phyloP scores from a whole-genome alignment of 495 filamentous ascomycete genomes.

The Oidiodendron maius region DNA sequence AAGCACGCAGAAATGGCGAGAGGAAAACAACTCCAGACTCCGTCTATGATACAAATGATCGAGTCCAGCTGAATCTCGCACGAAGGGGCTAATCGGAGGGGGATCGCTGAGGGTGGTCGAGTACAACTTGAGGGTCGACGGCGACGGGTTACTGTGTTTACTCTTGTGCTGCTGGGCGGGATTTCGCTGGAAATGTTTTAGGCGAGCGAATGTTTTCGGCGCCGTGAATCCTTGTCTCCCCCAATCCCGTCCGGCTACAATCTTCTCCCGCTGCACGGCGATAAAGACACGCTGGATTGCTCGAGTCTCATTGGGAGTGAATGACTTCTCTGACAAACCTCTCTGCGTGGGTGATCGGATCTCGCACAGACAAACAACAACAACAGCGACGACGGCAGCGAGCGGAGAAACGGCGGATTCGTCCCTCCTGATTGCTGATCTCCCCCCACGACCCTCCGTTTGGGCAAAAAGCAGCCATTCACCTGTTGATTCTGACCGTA shows the following conservation, averaged over 20 bases:
- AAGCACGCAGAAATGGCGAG: constrained; percentile 2
- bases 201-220: too few species aligned
- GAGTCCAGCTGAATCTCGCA: neutral
- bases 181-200: too few species aligned
- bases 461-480: neutral
- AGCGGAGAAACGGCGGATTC: neutral
- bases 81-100: neutral
- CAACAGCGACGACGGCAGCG: neutral
- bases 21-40: constrained; percentile 13
- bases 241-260: too few species aligned
- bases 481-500: constrained; percentile 10
- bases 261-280: constrained; percentile 9
- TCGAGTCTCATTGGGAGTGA: too few species aligned
- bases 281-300: too few species aligned
- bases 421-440: neutral
- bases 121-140: neutral
- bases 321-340: too few species aligned
- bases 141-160: constrained; percentile 3
- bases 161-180: too few species aligned
- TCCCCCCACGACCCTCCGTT: neutral
- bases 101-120: neutral
- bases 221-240: too few species aligned
- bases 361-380: neutral
- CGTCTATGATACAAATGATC: constrained; percentile 10
- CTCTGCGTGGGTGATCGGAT: too few species aligned